These are phyloP conservation scores for Dalbergia cochinchinensis DNA, from an alignment of 306 rosid species.

Conservation along the genomic window DNA sequence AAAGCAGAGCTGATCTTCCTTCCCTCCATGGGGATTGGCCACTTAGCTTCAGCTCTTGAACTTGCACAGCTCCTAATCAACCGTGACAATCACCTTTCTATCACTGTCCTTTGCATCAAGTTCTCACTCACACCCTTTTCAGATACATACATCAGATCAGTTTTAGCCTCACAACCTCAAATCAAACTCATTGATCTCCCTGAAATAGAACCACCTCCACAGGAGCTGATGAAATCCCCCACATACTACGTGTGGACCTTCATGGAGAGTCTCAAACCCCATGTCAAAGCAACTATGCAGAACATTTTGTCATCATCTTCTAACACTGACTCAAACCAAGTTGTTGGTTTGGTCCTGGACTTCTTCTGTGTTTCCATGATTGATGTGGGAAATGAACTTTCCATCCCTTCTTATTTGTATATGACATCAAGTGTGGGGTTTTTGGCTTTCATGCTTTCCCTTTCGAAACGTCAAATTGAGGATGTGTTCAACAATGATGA, in stretches of 20 bases:
- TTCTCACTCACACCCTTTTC: not conserved
- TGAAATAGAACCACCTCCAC: not conserved
- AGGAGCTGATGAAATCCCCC: not conserved
- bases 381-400: conserved; percentile 58
- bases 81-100: not conserved
- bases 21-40: not conserved
- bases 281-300: not conserved
- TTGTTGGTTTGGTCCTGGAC: conserved; percentile 56
- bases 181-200: not conserved
- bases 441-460: conserved; percentile 49
- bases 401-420: conserved; percentile 60
- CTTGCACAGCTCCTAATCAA: not conserved
- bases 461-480: conserved; percentile 41
- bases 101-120: not conserved
- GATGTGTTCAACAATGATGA: conserved; percentile 50
- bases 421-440: conserved; percentile 55
- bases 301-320: not conserved
- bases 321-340: not conserved
- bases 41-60: not conserved
- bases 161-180: not conserved
- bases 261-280: not conserved
- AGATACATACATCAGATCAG: not conserved
- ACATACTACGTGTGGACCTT: not conserved
- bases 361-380: conserved; percentile 61
- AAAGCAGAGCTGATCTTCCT: not conserved